Evolutionary conservation across 352 stramenopile genomes (phyloP), one percentile per base, ranked within the genome.

Genomic region (Thalassiosira exigua): DNA sequence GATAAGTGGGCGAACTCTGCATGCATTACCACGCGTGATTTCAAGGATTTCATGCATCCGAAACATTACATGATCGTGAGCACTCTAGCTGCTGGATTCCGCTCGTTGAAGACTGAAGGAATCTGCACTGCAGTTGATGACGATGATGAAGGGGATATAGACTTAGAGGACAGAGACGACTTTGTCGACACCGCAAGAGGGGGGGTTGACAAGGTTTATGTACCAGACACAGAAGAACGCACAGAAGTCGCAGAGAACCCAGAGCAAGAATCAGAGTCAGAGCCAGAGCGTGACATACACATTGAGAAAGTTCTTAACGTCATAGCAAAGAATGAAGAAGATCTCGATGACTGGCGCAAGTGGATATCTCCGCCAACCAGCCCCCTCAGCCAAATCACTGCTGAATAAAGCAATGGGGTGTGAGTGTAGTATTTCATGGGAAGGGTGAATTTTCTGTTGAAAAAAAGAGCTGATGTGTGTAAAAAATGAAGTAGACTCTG

Each of bases 81-180:
- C 27, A 64, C 85, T 57, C 69, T 65, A 0, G 36, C 85, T 19
- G 79, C 87, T 72, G 79, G 79, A 12, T 29, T 89, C 33, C 58
- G 42, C 9, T 58, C 85, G 4, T 84, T 88, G 69, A 5, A 61
- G 21, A 19, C n/a, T 14, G 81, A 69, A 32, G 69, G 73, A 19
- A 36, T 88, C 26, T 75, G 62, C 54, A 75, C 74, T 27, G 65
- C 57, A 36, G 77, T 80, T 74, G 86, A 86, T 54, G 82, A 75
- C 50, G 48, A 66, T 19, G 80, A 87, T 44, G 51, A 67, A 33
- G 76, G 81, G 24, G 68, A 65, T 41, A 58, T 66, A 14, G 29
- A 80, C 17, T 58, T 57, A 1, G 12, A 54, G 19, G 33, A 71
- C 21, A 46, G 5, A 9, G 73, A 71, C 22, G 36, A 27, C 17